These are phyloP conservation scores for Saccharum hybrid DNA, from an alignment of 202 grass and related monocot genomes.

Conservation along the genomic window DNA sequence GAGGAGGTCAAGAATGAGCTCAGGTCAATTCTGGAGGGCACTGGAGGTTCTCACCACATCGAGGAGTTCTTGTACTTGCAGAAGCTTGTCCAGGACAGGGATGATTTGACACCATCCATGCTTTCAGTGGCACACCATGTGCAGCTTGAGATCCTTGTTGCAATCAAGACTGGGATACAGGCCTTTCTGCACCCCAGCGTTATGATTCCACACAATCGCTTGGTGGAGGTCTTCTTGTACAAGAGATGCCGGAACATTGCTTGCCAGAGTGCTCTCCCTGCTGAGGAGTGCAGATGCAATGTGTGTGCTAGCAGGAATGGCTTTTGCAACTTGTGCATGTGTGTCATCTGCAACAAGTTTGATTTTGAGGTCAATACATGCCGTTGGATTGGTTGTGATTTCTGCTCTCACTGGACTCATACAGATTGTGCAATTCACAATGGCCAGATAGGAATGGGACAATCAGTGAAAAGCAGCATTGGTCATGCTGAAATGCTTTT, in stretches of 20 bases:
- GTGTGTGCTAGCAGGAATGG: conserved; percentile 78
- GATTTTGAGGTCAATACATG: conserved; percentile 99
- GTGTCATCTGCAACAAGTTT: conserved; percentile 98
- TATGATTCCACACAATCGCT: conserved; percentile 66
- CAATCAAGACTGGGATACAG: conserved; percentile 97
- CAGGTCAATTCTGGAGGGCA: conserved; percentile 82
- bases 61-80: conserved; percentile 96
- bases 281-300: conserved; percentile 87
- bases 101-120: conserved; percentile 63
- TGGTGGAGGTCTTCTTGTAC: conserved; percentile 94
- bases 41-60: conserved; percentile 76
- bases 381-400: conserved; percentile 96
- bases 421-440: conserved; percentile 87
- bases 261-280: conserved; percentile 88
- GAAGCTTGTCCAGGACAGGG: conserved; percentile 79
- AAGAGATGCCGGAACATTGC: conserved; percentile 98
- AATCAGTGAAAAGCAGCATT: conserved; percentile 65
- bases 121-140: conserved; percentile 75
- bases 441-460: conserved; percentile 75
- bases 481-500: conserved; percentile 88
- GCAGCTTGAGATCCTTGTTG: conserved; percentile 90
- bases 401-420: conserved; percentile 96
- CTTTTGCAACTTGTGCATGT: conserved; percentile 99
- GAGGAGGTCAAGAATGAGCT: conserved; percentile 85
- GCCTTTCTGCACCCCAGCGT: conserved; percentile 94